These are phyloP conservation scores for Lepraria neglecta DNA, from an alignment of 495 filamentous ascomycete species.

Conservation along the genomic window DNA sequence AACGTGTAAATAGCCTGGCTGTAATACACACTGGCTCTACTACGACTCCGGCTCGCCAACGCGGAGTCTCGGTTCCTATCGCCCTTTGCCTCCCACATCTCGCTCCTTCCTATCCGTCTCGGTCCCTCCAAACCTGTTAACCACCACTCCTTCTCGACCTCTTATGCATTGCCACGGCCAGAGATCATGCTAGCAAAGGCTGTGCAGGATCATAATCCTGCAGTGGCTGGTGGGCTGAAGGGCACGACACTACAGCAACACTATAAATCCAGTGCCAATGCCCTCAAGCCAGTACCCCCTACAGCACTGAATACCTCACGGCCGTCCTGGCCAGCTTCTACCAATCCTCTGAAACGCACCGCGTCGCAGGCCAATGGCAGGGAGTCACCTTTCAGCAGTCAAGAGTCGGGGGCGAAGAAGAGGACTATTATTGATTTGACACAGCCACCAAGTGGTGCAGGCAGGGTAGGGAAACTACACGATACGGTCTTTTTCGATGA, in stretches of 20 bases:
- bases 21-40: conserved; percentile 28
- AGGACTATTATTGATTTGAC: conserved; percentile 2
- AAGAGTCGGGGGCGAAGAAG: conserved; percentile 10
- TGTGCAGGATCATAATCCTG: conserved; percentile 22
- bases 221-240: conserved; percentile 4
- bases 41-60: conserved; percentile 26
- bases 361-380: conserved; percentile 24
- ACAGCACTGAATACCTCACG: conserved; percentile 17
- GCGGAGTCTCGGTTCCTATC: conserved; percentile 8
- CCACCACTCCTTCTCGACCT: conserved; percentile 16
- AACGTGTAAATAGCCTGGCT: not conserved
- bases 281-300: conserved; percentile 20
- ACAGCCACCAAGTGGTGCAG: conserved; percentile 15
- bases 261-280: conserved; percentile 15
- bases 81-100: conserved; percentile 13
- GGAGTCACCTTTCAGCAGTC: conserved; percentile 1
- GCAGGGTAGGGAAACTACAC: conserved; percentile 25
- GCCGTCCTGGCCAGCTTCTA: conserved; percentile 10
- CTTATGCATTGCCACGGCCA: conserved; percentile 10
- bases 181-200: conserved; percentile 26
- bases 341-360: conserved; percentile 26
- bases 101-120: conserved; percentile 24
- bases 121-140: conserved; percentile 10
- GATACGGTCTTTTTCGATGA: conserved; percentile 46
- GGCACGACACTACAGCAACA: conserved; percentile 18